A percentile compares a stretch with the other conserved stretches of the same genome.
These are phyloP conservation scores for Pleurotus tuoliensis DNA, from an alignment of 768 basidiomycete genomes.

Conservation along the genomic window DNA sequence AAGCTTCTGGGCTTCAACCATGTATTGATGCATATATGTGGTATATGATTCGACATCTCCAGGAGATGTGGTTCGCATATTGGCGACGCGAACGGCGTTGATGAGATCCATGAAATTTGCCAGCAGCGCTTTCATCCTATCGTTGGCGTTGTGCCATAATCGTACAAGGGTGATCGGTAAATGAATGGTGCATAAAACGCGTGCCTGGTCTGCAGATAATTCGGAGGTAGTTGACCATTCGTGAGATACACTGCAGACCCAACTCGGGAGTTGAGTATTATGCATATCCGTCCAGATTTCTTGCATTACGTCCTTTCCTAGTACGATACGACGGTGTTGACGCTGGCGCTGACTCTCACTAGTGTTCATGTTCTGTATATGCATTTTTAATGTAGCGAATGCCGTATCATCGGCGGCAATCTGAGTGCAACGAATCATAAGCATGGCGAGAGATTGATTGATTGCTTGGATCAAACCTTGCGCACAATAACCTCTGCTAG, in stretches of 20 bases:
- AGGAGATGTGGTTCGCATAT: constrained; percentile 14
- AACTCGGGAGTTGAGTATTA: constrained; percentile 22
- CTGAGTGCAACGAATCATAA: not conserved
- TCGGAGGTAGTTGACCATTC: constrained; percentile 22
- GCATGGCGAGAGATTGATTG: not conserved
- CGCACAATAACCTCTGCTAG: not conserved
- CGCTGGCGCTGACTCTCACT: too few relatives aligned
- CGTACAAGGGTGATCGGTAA: constrained; percentile 23
- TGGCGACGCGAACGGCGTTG: constrained; percentile 18
- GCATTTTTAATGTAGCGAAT: not conserved
- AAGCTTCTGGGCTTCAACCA: constrained; percentile 6
- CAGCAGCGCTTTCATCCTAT: constrained; percentile 16
- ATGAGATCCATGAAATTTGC: constrained; percentile 25
- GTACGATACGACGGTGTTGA: constrained; percentile 10
- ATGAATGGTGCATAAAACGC: constrained; percentile 22
- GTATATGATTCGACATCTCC: constrained; percentile 17
- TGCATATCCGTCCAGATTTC: constrained; percentile 25
- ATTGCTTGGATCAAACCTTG: not conserved
- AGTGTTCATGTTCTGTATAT: not conserved
- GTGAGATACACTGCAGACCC: constrained; percentile 24
- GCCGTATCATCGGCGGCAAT: not conserved
- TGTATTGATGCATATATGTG: constrained; percentile 16
- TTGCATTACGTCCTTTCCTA: constrained; percentile 25
- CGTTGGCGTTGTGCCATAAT: constrained; percentile 14
- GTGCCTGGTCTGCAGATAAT: constrained; percentile 26